Percentiles rank a stretch among this genome's conserved stretches.
Conservation (phyloP, 2,329 filamentous ascomycete species). For the Penicillium paneum region DNA sequence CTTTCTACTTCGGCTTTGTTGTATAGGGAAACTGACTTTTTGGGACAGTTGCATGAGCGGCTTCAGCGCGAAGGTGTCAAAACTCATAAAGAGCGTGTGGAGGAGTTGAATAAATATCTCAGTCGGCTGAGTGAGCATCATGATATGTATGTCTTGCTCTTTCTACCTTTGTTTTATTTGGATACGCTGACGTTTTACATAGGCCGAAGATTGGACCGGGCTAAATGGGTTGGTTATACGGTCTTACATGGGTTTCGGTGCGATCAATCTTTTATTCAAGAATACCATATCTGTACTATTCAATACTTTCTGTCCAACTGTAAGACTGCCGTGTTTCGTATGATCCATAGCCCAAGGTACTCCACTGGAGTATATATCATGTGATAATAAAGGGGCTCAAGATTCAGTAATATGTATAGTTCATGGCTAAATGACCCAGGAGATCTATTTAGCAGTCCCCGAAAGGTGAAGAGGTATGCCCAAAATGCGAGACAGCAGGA, state of each 20-base stretch:
- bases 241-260: background rate
- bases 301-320: background rate
- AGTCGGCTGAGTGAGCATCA: slow-evolving; percentile 93
- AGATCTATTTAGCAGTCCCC: slow-evolving; percentile 20
- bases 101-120: slow-evolving; percentile 91
- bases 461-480: slow-evolving; percentile 10
- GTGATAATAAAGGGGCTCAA: background rate
- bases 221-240: slow-evolving; percentile 21
- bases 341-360: too few relatives aligned
- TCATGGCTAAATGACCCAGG: slow-evolving; percentile 8
- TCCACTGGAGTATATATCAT: background rate
- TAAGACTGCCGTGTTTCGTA: background rate
- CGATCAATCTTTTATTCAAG: background rate
- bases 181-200: slow-evolving; percentile 14
- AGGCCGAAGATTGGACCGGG: slow-evolving; percentile 45
- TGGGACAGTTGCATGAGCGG: slow-evolving; percentile 69
- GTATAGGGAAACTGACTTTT: slow-evolving; percentile 4
- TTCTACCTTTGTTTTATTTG: background rate
- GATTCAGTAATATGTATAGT: background rate
- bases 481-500: slow-evolving; percentile 1
- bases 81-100: slow-evolving; percentile 94
- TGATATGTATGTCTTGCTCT: slow-evolving; percentile 66
- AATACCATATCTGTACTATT: background rate
- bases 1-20: slow-evolving; percentile 5
- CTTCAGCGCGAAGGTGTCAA: slow-evolving; percentile 83